Percentiles rank a stretch among this genome's conserved stretches.
Evolutionary conservation across 202 grass and related monocot genomes (phyloP).

Genomic region (Setaria italica): DNA sequence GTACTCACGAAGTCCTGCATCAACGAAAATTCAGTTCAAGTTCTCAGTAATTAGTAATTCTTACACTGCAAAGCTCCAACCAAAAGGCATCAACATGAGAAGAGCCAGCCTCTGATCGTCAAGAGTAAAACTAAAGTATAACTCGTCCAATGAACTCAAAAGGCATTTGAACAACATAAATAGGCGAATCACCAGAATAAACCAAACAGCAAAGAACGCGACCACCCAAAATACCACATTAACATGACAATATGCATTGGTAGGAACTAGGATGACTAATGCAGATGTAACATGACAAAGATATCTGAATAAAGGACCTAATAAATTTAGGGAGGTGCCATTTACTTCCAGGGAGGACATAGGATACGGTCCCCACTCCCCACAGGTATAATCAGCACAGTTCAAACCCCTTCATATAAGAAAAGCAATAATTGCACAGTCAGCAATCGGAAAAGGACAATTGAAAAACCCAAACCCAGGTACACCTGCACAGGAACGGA

Average conservation of each 20-base stretch:
- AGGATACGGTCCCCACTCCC: not conserved
- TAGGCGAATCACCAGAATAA: not conserved
- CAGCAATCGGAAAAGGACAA: constrained; percentile 33
- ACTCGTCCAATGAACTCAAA: not conserved
- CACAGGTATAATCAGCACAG: not conserved
- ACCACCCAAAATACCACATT: constrained; percentile 21
- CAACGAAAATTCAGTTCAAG: not conserved
- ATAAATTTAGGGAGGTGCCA: constrained; percentile 5
- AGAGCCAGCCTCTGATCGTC: not conserved
- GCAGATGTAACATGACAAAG: constrained; percentile 23
- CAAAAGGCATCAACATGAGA: not conserved
- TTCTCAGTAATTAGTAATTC: not conserved
- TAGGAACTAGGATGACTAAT: not conserved
- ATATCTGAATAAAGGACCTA: constrained; percentile 24
- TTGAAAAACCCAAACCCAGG: not conserved
- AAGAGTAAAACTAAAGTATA: constrained; percentile 14
- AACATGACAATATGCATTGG: not conserved
- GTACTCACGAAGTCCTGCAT: not conserved
- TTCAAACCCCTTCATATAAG: constrained; percentile 26
- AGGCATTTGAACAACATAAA: not conserved
- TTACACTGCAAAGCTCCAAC: not conserved
- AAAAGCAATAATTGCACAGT: constrained; percentile 43
- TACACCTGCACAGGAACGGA: constrained; percentile 33
- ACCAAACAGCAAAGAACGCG: constrained; percentile 30
- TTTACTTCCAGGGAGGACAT: constrained; percentile 28